phyloP scores from a whole-genome alignment of 495 filamentous ascomycete genomes.

The Xylaria sp. region DNA sequence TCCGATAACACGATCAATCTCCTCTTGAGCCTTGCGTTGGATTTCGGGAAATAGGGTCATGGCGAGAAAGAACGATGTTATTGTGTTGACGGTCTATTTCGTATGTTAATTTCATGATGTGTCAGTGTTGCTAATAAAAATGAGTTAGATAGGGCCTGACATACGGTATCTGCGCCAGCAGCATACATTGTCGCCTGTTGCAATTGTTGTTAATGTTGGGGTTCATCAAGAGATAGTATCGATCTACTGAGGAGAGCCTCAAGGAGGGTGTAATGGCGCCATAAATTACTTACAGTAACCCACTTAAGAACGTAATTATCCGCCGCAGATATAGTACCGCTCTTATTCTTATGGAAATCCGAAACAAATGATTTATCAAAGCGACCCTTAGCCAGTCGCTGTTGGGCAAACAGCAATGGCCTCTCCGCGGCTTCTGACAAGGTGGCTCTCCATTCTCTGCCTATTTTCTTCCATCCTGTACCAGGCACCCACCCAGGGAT shows the following conservation, averaged over 20 bases:
- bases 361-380: slow-evolving; percentile 44
- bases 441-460: slow-evolving; percentile 33
- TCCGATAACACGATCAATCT: slow-evolving; percentile 42
- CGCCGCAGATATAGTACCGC: slow-evolving; percentile 39
- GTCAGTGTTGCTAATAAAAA: not conserved
- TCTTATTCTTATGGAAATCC: slow-evolving; percentile 29
- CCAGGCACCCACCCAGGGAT: slow-evolving; percentile 57
- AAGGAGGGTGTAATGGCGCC: not conserved
- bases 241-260: not conserved
- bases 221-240: not conserved
- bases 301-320: slow-evolving; percentile 38
- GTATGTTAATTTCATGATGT: not conserved
- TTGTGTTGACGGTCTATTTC: slow-evolving; percentile 22
- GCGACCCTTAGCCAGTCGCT: slow-evolving; percentile 40
- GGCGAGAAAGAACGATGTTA: slow-evolving; percentile 34
- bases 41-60: slow-evolving; percentile 41
- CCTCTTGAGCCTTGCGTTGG: slow-evolving; percentile 37
- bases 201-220: not conserved
- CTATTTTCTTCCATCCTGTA: slow-evolving; percentile 48
- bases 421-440: slow-evolving; percentile 33
- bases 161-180: slow-evolving; percentile 52
- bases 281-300: slow-evolving; percentile 39
- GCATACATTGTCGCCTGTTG: slow-evolving; percentile 42
- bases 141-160: not conserved
- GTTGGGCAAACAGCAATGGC: slow-evolving; percentile 52